Base-by-base conservation (phyloP, 2,329 filamentous ascomycete genomes). In the Bipolaris gigantea region DNA sequence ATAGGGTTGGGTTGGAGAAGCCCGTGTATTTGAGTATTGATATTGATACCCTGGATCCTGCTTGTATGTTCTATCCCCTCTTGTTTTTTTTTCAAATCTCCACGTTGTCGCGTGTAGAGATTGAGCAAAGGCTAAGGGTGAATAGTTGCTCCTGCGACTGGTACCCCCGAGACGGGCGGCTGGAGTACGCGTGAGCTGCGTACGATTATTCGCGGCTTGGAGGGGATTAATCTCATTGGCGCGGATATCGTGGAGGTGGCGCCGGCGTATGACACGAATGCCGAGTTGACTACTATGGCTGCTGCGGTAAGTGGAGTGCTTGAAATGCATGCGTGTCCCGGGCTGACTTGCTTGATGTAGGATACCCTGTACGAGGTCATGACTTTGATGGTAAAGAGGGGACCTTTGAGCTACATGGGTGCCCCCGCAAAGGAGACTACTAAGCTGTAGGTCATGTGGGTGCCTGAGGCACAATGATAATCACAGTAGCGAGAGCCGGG, bases 11-110 rank as follows among this genome's bases (percentile, higher is more conserved):
- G 8, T 88, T 86, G 19, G 80, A 81, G 49, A 86, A 85, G 56
- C 90, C 90, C 0, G 89, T 94, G 0, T 95, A 95, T 69, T 76
- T 95, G 30, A 89, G 85, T 6, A 87, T 95, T 42, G 92, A 96
- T 69, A 96, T 96, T 64, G 91, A 96, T 69, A 92, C 90, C 0
- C 79, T 96, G 3, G 91, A 96, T 70, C 91, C 92, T 7, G 89
- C 89, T 5, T 93, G 83, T 85, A 73, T 73, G 81, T 76, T 18
- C 23, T 9, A 16, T 1, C 2, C 19, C 9, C 1, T 3, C 16
- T 13, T n/a, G n/a, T n/a, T n/a, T n/a, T n/a, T n/a, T n/a, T n/a
- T n/a, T n/a, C n/a, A n/a, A n/a, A n/a, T n/a, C n/a, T n/a, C n/a
- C n/a, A n/a, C n/a, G n/a, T n/a, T n/a, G n/a, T n/a, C n/a, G n/a